phyloP scores from a whole-genome alignment of 257 asterid species.

The Scutellaria minor region DNA sequence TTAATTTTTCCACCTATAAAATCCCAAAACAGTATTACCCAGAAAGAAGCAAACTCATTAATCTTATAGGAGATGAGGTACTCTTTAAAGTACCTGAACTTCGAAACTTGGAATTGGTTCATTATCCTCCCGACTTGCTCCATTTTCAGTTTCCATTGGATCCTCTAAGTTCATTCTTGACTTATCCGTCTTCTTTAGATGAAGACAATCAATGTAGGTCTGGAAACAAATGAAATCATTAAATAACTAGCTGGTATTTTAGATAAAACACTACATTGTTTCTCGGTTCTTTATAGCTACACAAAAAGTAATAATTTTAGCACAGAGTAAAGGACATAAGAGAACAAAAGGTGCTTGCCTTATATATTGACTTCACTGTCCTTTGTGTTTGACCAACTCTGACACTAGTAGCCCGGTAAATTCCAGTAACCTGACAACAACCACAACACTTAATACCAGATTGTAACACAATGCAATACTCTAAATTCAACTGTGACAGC shows the following conservation, averaged over 20 bases:
- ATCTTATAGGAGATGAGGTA: conserved; percentile 18
- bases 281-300: conserved; percentile 27
- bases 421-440: conserved; percentile 86
- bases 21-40: conserved; percentile 24
- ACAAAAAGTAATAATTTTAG: background rate
- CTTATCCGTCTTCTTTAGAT: conserved; percentile 81
- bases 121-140: conserved; percentile 41
- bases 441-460: conserved; percentile 37
- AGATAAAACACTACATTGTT: conserved; percentile 13
- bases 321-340: conserved; percentile 18
- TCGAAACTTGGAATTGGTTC: conserved; percentile 50
- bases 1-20: conserved; percentile 71
- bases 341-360: conserved; percentile 50
- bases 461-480: conserved; percentile 8
- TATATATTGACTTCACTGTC: conserved; percentile 91
- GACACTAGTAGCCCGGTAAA: conserved; percentile 95
- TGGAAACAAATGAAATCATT: conserved; percentile 46
- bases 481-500: conserved; percentile 10
- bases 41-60: conserved; percentile 13
- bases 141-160: conserved; percentile 73
- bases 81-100: conserved; percentile 53
- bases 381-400: conserved; percentile 95
- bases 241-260: conserved; percentile 4
- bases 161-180: conserved; percentile 83
- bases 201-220: conserved; percentile 98